Base-by-base conservation (phyloP, 1,284 basidiomycete species). In the Fistulinella cinereoalba region DNA sequence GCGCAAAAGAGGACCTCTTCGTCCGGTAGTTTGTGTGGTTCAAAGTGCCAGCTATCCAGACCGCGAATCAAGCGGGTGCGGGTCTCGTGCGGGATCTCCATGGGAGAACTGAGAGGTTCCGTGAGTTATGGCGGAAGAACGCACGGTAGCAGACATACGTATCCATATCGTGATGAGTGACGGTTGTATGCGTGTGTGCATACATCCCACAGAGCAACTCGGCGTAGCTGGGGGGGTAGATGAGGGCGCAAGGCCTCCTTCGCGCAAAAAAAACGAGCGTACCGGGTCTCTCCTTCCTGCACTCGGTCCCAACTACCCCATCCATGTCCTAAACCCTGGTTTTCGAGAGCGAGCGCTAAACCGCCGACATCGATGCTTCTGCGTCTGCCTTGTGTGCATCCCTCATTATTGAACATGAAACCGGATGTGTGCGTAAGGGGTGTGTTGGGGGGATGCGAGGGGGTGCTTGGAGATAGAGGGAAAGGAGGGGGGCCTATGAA, bases 351-450 rank as follows among this genome's bases (percentile, higher is more conserved):
- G 37, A 91, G 80, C 47, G 83, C 81, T 47, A 94, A 76, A 32
- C 91, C 90, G 22, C 91, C 90, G 33, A 89, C 77, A 64, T 94
- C 92, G 50, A 92, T 88, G 62, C 88, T 91, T 39, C 86, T 73
- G 47, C 90, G 65, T n/a, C 81, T 64, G 58, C 56, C 68, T 46
- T 55, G 60, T 36, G 48, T 37, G 25, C 45, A 54, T 34, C 66
- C 64, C 38, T 68, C 57, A 46, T 48, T 64, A 43, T 55, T 55
- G 29, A 65, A 44, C 65, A 67, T 65, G 37, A 16, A 53, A 10
- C 23, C 0, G 18, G 19, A 23, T 3, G 9, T 38, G 18, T 36
- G 10, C 3, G n/a, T 3, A 2, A 6, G 13, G 29, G 23, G 4
- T 10, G 27, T 18, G n/a, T 29, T 36, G n/a, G 2, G 22, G 25